These are phyloP conservation scores for Tylopilus intermedius DNA, from an alignment of 768 basidiomycete genomes.

Conservation along the genomic window DNA sequence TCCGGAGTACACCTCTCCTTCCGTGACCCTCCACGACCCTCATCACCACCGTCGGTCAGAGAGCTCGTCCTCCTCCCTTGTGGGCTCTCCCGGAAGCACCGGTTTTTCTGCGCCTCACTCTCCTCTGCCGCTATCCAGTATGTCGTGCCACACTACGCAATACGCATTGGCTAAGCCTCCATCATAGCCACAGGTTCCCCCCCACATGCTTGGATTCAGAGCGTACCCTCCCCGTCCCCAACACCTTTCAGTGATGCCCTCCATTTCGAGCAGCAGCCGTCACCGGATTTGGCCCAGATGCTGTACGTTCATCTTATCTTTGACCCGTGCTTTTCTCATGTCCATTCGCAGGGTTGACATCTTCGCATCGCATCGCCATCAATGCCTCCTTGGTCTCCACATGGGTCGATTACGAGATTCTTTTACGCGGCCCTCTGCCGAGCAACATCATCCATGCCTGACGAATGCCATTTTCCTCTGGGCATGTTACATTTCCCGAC, in stretches of 20 bases:
- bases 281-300: constrained; percentile 60
- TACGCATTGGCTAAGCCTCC: constrained; percentile 5
- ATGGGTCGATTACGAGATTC: constrained; percentile 62
- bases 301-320: constrained; percentile 42
- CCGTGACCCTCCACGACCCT: constrained; percentile 69
- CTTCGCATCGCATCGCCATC: constrained; percentile 69
- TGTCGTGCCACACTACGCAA: constrained; percentile 7
- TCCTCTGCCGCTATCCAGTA: constrained; percentile 54
- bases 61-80: constrained; percentile 50
- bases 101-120: constrained; percentile 54
- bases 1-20: constrained; percentile 63
- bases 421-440: constrained; percentile 45
- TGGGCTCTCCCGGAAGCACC: constrained; percentile 47
- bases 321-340: constrained; percentile 4
- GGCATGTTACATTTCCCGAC: constrained; percentile 76
- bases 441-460: constrained; percentile 70
- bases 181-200: constrained; percentile 44
- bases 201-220: constrained; percentile 47
- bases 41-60: constrained; percentile 40
- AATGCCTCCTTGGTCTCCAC: constrained; percentile 68
- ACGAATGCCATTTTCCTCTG: constrained; percentile 81
- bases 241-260: constrained; percentile 49
- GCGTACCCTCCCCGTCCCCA: constrained; percentile 48
- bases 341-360: constrained; percentile 55
- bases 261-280: constrained; percentile 43